Conservation (phyloP, 148 eudicot species). For the Rhododendron williamsianum region DNA sequence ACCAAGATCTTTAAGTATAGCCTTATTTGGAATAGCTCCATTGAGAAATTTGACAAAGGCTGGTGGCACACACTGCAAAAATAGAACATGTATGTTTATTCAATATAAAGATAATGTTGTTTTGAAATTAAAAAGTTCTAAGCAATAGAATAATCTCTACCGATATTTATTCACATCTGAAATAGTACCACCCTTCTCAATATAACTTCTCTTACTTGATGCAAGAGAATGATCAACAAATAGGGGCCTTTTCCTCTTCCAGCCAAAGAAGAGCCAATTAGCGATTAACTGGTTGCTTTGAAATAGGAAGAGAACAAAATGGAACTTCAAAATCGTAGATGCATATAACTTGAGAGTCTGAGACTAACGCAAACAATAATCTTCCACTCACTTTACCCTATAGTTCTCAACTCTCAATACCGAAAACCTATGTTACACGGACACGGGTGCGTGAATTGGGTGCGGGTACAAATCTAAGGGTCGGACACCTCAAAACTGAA, state of each 20-base stretch:
- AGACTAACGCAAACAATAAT: not conserved
- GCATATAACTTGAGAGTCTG: not conserved
- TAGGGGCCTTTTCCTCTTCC: not conserved
- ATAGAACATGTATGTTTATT: not conserved
- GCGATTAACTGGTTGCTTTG: not conserved
- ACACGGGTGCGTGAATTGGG: no score
- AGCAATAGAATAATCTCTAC: not conserved
- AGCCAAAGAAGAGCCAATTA: not conserved
- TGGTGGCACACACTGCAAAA: constrained; percentile 26
- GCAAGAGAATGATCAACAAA: not conserved
- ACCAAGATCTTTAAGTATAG: constrained; percentile 14
- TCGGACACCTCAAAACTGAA: no score
- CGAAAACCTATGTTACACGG: no score
- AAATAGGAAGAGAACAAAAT: not conserved
- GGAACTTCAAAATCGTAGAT: not conserved
- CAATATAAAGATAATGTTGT: not conserved
- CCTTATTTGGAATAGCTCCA: constrained; percentile 6
- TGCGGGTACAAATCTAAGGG: no score
- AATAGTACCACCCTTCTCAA: not conserved
- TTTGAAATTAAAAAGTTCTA: not conserved
- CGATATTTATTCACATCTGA: not conserved
- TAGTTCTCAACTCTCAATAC: not conserved
- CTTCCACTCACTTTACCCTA: not conserved
- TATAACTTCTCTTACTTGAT: not conserved
- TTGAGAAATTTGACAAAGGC: constrained; percentile 18